Base-by-base conservation (phyloP, 495 filamentous ascomycete genomes). In the Penicillium ochrochloron region DNA sequence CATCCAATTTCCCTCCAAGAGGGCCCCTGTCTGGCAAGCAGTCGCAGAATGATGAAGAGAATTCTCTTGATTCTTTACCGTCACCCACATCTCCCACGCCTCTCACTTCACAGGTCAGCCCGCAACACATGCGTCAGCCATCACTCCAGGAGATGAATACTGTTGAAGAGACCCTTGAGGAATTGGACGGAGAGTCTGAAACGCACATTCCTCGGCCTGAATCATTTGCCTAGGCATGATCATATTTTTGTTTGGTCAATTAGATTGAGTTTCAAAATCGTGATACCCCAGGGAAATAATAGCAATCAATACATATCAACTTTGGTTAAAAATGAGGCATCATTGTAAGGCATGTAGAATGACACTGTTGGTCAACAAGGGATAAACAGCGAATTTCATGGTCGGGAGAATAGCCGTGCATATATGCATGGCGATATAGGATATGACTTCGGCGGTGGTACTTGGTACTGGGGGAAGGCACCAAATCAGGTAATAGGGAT, bases 41-140 rank as follows among this genome's bases (percentile, higher is more conserved):
- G 7, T 63, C 50, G 1, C 37, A 23, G 5, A 31, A 10, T 11
- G 68, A 63, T 31, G 64, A 65, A 9, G 69, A 72, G n/a, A 61
- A 37, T 14, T 39, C 35, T n/a, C 5, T 52, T 29, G 58, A 37
- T 4, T 21, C 42, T 29, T 19, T 33, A 17, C 31, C 19, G 5
- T 42, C 62, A 33, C 34, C 51, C 29, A 19, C 39, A 2, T 23
- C 41, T 37, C 59, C 9, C n/a, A 46, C 21, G 46, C 33, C n/a
- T 35, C 27, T 5, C 25, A 34, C 14, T 14, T 56, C 7, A 15
- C 59, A 33, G 23, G 14, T 9, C 6, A 9, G 14, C 7, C 39
- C 5, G 25, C 10, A 41, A 17, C 37, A 41, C 3, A 41, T 2
- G 11, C 37, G 37, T 17, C 3, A 12, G 37, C 17, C 15, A 17